A percentile compares a stretch with the other conserved stretches of the same genome.
Evolutionary conservation across 129 eudicot genomes (phyloP).

Genomic region (Deinandra increscens): DNA sequence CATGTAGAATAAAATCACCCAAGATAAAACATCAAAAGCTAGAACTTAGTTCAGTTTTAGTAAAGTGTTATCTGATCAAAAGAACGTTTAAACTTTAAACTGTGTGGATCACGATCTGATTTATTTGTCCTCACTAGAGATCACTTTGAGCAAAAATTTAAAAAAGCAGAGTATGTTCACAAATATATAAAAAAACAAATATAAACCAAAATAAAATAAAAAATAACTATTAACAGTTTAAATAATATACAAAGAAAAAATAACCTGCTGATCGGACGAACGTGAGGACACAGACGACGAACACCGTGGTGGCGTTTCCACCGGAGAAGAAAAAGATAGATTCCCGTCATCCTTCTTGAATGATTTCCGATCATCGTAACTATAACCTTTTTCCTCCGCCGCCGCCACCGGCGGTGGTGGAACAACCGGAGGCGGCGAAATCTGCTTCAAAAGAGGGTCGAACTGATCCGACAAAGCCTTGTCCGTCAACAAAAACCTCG

Average conservation of each 20-base stretch:
- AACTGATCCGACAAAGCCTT: slow-evolving; percentile 30
- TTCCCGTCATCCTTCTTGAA: neutral
- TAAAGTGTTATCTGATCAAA: too few relatives aligned
- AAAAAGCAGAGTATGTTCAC: neutral
- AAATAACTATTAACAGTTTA: neutral
- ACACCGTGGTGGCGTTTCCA: slow-evolving; percentile 23
- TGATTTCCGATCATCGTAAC: neutral
- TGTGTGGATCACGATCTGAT: too few relatives aligned
- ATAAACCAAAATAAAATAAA: too few relatives aligned
- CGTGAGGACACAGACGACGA: slow-evolving; percentile 30
- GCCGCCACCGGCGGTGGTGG: slow-evolving; percentile 13
- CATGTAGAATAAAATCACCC: too few relatives aligned
- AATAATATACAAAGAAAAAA: neutral
- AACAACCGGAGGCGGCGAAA: slow-evolving; percentile 2
- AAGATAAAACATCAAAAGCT: too few relatives aligned
- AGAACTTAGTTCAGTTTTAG: too few relatives aligned
- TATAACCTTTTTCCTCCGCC: slow-evolving; percentile 9
- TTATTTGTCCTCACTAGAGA: neutral
- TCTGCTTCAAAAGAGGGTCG: slow-evolving; percentile 50
- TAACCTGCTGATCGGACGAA: slow-evolving; percentile 53
- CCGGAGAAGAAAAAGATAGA: slow-evolving; percentile 34
- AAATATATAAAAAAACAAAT: neutral
- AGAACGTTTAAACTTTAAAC: too few relatives aligned
- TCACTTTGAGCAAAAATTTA: neutral
- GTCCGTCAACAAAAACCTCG: slow-evolving; percentile 66